These are phyloP conservation scores for Citrus australasica DNA, from an alignment of 345 rosid species.

Conservation along the genomic window DNA sequence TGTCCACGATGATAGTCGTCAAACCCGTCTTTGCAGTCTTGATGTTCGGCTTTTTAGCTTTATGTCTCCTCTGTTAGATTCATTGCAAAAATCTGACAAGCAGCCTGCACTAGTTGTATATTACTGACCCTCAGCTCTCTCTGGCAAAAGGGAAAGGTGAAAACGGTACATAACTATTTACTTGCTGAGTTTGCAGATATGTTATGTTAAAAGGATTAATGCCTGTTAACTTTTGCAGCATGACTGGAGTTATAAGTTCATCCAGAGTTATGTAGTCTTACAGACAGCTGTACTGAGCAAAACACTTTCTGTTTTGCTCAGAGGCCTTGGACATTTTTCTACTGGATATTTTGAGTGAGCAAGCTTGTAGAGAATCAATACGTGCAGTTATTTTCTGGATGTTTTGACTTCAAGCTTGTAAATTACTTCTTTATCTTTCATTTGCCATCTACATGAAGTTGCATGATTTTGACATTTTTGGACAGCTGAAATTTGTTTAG, in stretches of 20 bases:
- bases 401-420: neutral
- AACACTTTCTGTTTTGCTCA: neutral
- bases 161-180: neutral
- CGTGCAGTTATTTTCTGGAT: neutral
- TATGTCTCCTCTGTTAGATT: conserved; percentile 18
- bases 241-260: neutral
- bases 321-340: neutral
- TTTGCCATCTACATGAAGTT: neutral
- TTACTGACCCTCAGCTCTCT: conserved; percentile 13
- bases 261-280: neutral
- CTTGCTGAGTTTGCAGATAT: conserved; percentile 2
- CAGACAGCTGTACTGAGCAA: conserved; percentile 4
- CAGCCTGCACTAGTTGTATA: conserved; percentile 15
- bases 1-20: conserved; percentile 11
- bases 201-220: neutral
- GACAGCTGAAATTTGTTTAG: neutral
- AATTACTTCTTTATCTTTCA: neutral
- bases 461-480: neutral
- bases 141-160: conserved; percentile 7
- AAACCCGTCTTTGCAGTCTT: conserved; percentile 4
- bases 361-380: neutral
- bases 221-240: conserved; percentile 7
- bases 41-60: conserved; percentile 7
- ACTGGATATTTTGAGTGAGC: neutral
- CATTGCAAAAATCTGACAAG: conserved; percentile 24